Percentiles rank a stretch among this genome's conserved stretches.
These are phyloP conservation scores for Brassica balearica DNA, from an alignment of 441 rosid species.

Conservation along the genomic window DNA sequence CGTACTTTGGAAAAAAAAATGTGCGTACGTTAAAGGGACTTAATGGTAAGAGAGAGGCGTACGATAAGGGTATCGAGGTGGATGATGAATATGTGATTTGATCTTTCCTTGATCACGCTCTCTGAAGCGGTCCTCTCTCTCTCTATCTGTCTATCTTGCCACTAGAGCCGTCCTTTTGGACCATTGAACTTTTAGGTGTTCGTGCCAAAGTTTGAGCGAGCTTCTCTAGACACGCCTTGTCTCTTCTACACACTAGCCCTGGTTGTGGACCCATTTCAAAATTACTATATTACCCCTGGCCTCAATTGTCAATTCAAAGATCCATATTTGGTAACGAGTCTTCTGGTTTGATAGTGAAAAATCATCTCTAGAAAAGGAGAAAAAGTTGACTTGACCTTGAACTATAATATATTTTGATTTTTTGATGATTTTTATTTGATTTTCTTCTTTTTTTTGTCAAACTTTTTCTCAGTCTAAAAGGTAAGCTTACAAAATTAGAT, in stretches of 20 bases:
- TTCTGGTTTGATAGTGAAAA: neutral
- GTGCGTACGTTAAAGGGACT: neutral
- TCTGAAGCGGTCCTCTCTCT: neutral
- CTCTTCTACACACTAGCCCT: slow-evolving; percentile 34
- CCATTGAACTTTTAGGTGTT: slow-evolving; percentile 49
- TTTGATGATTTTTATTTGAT: neutral
- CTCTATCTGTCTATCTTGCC: neutral
- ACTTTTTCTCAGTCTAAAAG: neutral
- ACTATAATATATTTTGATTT: neutral
- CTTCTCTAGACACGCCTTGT: slow-evolving; percentile 45
- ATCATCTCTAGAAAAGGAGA: neutral
- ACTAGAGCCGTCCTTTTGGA: slow-evolving; percentile 35
- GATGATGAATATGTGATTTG: neutral
- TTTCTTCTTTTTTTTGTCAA: neutral
- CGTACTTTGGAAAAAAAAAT: neutral
- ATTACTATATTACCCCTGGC: neutral
- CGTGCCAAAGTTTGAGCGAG: slow-evolving; percentile 46
- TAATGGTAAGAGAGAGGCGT: neutral
- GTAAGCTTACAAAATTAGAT: neutral
- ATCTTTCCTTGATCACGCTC: neutral
- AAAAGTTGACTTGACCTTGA: slow-evolving; percentile 19
- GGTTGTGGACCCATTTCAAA: slow-evolving; percentile 17
- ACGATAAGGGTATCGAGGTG: neutral
- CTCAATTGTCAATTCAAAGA: slow-evolving; percentile 20
- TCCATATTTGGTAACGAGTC: slow-evolving; percentile 19